These are phyloP conservation scores for Friedmanniomyces simplex DNA, from an alignment of 495 filamentous ascomycete genomes.

Conservation along the genomic window DNA sequence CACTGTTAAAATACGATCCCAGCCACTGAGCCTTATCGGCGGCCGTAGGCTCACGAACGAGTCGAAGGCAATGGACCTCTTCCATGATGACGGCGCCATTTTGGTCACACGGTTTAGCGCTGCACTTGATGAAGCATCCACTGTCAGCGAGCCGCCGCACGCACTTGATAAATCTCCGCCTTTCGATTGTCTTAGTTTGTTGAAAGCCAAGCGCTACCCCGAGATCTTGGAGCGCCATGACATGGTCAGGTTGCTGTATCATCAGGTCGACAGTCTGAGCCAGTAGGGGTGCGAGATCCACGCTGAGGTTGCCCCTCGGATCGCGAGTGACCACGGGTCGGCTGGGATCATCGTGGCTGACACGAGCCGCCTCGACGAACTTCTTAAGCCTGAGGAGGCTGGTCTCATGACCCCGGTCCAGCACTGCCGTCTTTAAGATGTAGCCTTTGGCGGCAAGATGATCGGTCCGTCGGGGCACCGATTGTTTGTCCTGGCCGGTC, in stretches of 20 bases:
- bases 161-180: conserved; percentile 56
- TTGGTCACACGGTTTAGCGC: conserved; percentile 43
- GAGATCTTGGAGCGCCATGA: conserved; percentile 48
- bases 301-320: neutral
- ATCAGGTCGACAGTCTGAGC: conserved; percentile 18
- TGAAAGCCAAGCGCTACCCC: conserved; percentile 43
- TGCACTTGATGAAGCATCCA: conserved; percentile 59
- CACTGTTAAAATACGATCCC: neutral
- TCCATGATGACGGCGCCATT: conserved; percentile 8
- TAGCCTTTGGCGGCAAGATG: conserved; percentile 66
- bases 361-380: conserved; percentile 36
- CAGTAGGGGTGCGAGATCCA: conserved; percentile 1
- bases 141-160: conserved; percentile 58
- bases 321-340: neutral
- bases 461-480: conserved; percentile 72
- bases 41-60: conserved; percentile 58
- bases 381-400: conserved; percentile 54
- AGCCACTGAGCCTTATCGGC: conserved; percentile 2
- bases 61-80: conserved; percentile 53
- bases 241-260: conserved; percentile 23
- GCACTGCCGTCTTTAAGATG: conserved; percentile 65
- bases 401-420: conserved; percentile 54
- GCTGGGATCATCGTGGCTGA: conserved; percentile 19
- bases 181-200: conserved; percentile 38
- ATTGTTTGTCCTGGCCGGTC: conserved; percentile 81